Percentiles rank a stretch among this genome's conserved stretches.
phyloP scores from a whole-genome alignment of 2,329 filamentous ascomycete species.

The Fusarium annulatum region DNA sequence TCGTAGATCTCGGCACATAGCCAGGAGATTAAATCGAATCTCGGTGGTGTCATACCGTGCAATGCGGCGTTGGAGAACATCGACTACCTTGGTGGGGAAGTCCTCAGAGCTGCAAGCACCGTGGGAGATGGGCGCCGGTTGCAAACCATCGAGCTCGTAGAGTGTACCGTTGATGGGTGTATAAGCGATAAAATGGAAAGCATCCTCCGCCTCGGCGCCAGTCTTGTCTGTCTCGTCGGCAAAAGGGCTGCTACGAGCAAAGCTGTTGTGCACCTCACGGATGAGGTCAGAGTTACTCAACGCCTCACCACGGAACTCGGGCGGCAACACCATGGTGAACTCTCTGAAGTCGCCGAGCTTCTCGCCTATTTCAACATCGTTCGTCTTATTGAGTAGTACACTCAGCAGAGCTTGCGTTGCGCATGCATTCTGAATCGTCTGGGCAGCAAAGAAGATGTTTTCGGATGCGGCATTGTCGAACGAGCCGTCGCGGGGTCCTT shows the following conservation, averaged over 20 bases:
- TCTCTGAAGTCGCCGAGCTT: conserved; percentile 83
- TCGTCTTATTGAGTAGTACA: conserved; percentile 87
- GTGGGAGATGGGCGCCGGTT: conserved; percentile 91
- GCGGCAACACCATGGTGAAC: conserved; percentile 85
- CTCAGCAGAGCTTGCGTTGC: conserved; percentile 95
- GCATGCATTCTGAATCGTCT: conserved; percentile 99
- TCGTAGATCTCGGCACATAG: conserved; percentile 87
- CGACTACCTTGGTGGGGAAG: conserved; percentile 84
- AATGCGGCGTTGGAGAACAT: conserved; percentile 87
- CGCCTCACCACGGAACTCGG: conserved; percentile 73
- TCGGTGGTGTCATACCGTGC: conserved; percentile 85
- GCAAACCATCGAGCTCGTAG: conserved; percentile 95
- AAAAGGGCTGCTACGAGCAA: conserved; percentile 89
- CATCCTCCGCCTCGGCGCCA: conserved; percentile 78
- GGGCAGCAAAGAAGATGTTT: conserved; percentile 90
- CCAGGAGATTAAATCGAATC: conserved; percentile 95
- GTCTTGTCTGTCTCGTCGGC: conserved; percentile 83
- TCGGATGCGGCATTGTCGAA: conserved; percentile 82
- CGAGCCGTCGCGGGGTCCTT: conserved; percentile 80
- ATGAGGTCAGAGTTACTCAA: conserved; percentile 74
- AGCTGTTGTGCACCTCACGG: conserved; percentile 87
- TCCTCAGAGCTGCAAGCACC: conserved; percentile 75
- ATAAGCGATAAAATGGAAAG: conserved; percentile 98
- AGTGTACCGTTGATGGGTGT: conserved; percentile 81
- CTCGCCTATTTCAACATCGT: conserved; percentile 76